Conservation (phyloP, 148 eudicot genomes). For the Rhododendron molle region DNA sequence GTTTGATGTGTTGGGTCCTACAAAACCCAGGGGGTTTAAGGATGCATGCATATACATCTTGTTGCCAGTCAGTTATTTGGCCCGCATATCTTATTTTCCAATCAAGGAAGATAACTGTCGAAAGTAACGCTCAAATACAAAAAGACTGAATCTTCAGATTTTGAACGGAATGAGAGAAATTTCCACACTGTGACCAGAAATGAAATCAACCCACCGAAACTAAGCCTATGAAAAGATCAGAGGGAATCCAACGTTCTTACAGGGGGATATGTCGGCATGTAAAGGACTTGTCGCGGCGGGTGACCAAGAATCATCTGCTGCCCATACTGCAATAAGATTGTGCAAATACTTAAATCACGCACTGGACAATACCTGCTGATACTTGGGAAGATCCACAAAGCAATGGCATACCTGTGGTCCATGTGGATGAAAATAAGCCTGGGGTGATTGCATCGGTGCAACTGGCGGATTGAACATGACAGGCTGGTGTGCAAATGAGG, state of each 20-base stretch:
- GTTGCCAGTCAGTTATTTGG: not conserved
- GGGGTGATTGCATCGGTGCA: constrained; percentile 68
- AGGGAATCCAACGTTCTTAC: constrained; percentile 38
- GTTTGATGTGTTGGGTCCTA: not conserved
- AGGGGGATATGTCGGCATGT: constrained; percentile 82
- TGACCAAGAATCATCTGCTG: constrained; percentile 92
- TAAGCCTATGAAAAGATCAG: not conserved
- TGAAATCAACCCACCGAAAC: not conserved
- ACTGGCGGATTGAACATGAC: constrained; percentile 73
- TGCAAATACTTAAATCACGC: not conserved
- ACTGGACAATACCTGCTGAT: not conserved
- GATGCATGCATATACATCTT: not conserved
- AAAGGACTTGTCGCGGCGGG: constrained; percentile 74
- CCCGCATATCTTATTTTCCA: not conserved
- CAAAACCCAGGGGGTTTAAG: not conserved
- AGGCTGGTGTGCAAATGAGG: constrained; percentile 74
- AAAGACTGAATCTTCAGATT: not conserved
- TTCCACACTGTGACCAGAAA: not conserved
- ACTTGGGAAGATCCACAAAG: not conserved
- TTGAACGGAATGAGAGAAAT: not conserved
- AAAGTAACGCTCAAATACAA: not conserved
- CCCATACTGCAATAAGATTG: constrained; percentile 53
- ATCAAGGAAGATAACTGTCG: not conserved
- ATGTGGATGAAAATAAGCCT: constrained; percentile 66
- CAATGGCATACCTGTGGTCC: constrained; percentile 66